These are phyloP conservation scores for Rhodotorula sp. DNA, from an alignment of 1,284 basidiomycete genomes.

Conservation along the genomic window DNA sequence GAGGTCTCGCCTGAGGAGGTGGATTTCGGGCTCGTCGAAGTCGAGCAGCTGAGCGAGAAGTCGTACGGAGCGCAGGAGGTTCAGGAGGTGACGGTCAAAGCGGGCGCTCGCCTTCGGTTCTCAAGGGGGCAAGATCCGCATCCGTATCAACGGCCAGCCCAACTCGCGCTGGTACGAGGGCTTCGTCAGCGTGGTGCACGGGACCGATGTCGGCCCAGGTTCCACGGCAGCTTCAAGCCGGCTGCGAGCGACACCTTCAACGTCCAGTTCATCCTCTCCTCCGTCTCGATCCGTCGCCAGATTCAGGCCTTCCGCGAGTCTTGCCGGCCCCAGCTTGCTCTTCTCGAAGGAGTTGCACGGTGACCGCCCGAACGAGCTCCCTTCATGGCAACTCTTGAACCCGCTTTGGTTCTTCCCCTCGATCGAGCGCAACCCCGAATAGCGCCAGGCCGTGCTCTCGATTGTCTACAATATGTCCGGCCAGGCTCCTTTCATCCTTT, in stretches of 20 bases:
- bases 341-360: not conserved
- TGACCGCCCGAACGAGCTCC: not conserved
- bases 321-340: constrained; percentile 2
- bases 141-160: not conserved
- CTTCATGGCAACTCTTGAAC: no score
- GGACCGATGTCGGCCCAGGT: not conserved
- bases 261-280: constrained; percentile 15
- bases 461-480: constrained; percentile 28
- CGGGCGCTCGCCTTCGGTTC: constrained; percentile 16
- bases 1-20: not conserved
- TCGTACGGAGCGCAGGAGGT: not conserved
- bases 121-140: constrained; percentile 9
- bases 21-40: not conserved
- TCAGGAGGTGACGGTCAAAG: not conserved
- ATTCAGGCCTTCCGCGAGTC: constrained; percentile 1
- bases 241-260: not conserved
- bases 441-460: constrained; percentile 36
- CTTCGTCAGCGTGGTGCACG: constrained; percentile 3
- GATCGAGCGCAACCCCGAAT: constrained; percentile 43
- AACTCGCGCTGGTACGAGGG: constrained; percentile 12
- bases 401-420: not conserved
- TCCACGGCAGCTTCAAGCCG: constrained; percentile 12
- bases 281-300: constrained; percentile 8
- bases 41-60: not conserved
- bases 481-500: constrained; percentile 37